Percentiles rank a stretch among this genome's conserved stretches.
Conservation (phyloP, 2,329 filamentous ascomycete genomes). For the Beauveria sp. region DNA sequence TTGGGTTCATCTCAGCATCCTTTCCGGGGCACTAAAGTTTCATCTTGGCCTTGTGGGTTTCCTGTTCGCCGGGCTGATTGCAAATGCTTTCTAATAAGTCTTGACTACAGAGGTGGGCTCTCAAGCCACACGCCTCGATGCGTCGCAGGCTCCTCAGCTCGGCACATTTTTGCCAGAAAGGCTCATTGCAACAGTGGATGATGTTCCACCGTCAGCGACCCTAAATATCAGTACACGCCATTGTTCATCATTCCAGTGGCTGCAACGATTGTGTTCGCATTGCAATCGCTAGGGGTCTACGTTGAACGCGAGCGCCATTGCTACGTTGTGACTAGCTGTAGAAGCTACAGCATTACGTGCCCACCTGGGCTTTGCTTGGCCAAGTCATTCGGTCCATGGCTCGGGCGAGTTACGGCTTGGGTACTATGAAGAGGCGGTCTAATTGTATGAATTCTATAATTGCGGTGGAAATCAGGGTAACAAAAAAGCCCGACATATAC, state of each 20-base stretch:
- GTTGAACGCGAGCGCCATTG: not conserved
- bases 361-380: too few relatives aligned
- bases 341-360: not conserved
- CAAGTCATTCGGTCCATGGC: too few relatives aligned
- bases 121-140: conserved; percentile 2
- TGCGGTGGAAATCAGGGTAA: not conserved
- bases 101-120: not conserved
- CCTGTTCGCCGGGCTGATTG: not conserved
- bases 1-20: not conserved
- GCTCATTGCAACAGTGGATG: not conserved
- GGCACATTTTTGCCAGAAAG: not conserved
- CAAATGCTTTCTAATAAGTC: conserved; percentile 6
- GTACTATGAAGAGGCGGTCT: too few relatives aligned
- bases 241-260: not conserved
- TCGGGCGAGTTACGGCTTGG: too few relatives aligned
- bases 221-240: not conserved
- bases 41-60: not conserved
- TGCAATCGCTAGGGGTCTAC: not conserved
- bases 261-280: not conserved
- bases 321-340: too few relatives aligned
- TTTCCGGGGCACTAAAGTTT: not conserved
- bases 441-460: not conserved
- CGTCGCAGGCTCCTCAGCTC: not conserved
- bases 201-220: not conserved
- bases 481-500: not conserved